These are phyloP conservation scores for Verticillium nonalfalfae DNA, from an alignment of 2,329 filamentous ascomycete genomes.

Conservation along the genomic window DNA sequence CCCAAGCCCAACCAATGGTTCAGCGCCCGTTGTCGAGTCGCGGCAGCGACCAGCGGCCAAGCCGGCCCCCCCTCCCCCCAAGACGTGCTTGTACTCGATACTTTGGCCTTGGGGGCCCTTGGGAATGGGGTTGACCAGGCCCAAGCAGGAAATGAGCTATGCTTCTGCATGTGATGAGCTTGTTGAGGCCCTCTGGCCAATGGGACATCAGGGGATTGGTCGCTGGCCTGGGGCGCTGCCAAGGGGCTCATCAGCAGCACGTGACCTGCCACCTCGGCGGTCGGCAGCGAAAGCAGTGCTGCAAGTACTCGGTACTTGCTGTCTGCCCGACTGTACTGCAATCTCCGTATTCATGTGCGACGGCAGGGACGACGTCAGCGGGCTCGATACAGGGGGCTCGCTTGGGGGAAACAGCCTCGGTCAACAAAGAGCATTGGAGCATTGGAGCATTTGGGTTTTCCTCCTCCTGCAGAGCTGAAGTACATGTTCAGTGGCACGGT, in stretches of 20 bases:
- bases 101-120: neutral
- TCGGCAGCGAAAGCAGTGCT: neutral
- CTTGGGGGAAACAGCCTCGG: neutral
- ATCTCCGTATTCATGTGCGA: neutral
- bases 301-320: slow-evolving; percentile 10
- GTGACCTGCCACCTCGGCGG: neutral
- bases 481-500: neutral
- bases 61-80: neutral
- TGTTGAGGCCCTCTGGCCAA: neutral
- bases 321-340: neutral
- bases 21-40: neutral
- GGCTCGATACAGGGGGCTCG: neutral
- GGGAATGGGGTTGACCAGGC: neutral
- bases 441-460: neutral
- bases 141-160: neutral
- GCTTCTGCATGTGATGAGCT: neutral
- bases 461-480: neutral
- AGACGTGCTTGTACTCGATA: neutral
- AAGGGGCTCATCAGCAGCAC: neutral
- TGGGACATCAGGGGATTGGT: neutral
- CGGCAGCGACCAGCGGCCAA: neutral
- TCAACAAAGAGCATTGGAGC: neutral
- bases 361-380: neutral
- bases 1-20: neutral
- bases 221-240: neutral